A percentile compares a stretch with the other conserved stretches of the same genome.
phyloP scores from a whole-genome alignment of 208 protist genomes.

The Giardia duodenalis region DNA sequence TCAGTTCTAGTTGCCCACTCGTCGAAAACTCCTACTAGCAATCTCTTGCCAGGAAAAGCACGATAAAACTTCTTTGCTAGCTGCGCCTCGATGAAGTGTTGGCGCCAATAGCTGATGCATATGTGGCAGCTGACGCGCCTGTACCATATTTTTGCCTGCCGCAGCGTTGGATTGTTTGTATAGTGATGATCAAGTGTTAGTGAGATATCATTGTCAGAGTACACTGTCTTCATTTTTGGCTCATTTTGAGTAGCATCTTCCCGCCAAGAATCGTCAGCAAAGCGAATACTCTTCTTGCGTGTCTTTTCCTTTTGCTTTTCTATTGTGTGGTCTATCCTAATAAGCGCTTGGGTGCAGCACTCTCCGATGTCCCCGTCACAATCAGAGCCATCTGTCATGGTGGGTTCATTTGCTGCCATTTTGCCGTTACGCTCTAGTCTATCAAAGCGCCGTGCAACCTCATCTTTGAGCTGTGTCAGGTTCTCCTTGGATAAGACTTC shows the following conservation, averaged over 20 bases:
- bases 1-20: not conserved
- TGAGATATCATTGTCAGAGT: no score
- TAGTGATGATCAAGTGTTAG: no score
- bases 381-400: no score
- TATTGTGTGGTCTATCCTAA: not conserved
- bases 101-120: not conserved
- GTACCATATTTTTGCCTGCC: no score
- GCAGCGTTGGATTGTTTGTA: no score
- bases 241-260: not conserved
- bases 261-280: not conserved
- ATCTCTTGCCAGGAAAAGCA: not conserved
- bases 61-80: not conserved
- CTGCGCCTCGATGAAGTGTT: not conserved
- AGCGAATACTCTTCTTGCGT: not conserved
- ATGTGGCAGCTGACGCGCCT: no score
- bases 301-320: not conserved
- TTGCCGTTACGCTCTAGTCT: no score
- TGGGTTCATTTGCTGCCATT: no score
- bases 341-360: not conserved
- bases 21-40: not conserved
- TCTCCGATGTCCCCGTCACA: no score
- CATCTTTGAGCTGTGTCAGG: not conserved
- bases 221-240: not conserved
- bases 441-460: no score
- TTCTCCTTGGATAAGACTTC: not conserved